Conservation (phyloP, 495 filamentous ascomycete genomes). For the Xanthoparmelia taractica region DNA sequence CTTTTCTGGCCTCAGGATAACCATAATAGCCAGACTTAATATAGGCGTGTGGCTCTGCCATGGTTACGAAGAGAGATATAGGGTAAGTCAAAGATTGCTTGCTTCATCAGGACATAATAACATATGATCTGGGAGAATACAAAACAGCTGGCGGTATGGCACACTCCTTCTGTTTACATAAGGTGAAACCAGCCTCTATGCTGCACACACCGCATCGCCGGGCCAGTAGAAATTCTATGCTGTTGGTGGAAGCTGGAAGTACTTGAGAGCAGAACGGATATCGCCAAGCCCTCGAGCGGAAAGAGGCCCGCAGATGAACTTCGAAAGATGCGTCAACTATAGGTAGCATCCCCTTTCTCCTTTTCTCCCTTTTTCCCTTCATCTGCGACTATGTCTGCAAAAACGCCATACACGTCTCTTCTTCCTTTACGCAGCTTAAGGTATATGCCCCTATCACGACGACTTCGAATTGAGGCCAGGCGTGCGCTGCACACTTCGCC, state of each 20-base stretch:
- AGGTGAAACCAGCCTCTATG: background rate
- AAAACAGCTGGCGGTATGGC: background rate
- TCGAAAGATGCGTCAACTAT: background rate
- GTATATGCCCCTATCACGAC: background rate
- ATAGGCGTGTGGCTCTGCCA: background rate
- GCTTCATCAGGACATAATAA: background rate
- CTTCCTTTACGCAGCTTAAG: slow-evolving; percentile 8
- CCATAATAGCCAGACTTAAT: slow-evolving; percentile 30
- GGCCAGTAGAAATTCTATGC: no score
- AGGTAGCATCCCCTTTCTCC: background rate
- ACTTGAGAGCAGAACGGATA: background rate
- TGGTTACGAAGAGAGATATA: slow-evolving; percentile 1
- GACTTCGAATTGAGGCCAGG: background rate
- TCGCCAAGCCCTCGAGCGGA: background rate
- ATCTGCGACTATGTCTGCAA: slow-evolving; percentile 1
- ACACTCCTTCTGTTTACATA: background rate
- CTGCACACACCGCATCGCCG: background rate
- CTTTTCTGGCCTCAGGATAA: slow-evolving; percentile 41
- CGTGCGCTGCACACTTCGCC: slow-evolving; percentile 10
- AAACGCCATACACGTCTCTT: slow-evolving; percentile 1
- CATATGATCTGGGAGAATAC: background rate
- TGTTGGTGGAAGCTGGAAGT: no score
- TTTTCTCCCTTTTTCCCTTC: no score
- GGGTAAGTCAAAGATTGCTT: background rate
- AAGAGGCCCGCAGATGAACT: slow-evolving; percentile 4